Conservation (phyloP, 2,329 filamentous ascomycete species). For the Lasiodiplodia hormozganensis region DNA sequence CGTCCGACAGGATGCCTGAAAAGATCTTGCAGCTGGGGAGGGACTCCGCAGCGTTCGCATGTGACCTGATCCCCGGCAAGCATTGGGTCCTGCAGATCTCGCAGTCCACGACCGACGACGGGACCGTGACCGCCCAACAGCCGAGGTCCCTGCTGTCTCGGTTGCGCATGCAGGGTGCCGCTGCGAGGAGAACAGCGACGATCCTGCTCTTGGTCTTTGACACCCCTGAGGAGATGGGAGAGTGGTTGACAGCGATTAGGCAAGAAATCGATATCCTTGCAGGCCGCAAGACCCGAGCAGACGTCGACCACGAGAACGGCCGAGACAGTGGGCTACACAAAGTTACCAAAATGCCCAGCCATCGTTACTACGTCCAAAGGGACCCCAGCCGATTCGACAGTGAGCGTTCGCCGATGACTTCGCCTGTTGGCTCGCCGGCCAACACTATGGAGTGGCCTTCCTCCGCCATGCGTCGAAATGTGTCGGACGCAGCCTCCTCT, state of each 20-base stretch:
- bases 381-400: constrained; percentile 42
- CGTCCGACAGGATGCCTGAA: constrained; percentile 75
- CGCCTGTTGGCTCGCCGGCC: constrained; percentile 42
- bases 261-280: constrained; percentile 74
- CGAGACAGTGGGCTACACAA: constrained; percentile 32
- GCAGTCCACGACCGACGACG: constrained; percentile 68
- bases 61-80: constrained; percentile 77
- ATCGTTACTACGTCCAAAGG: constrained; percentile 47
- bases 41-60: constrained; percentile 80
- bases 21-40: constrained; percentile 75
- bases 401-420: constrained; percentile 33
- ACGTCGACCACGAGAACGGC: constrained; percentile 38
- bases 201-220: constrained; percentile 78
- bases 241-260: constrained; percentile 73
- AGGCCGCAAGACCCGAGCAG: constrained; percentile 62
- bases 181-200: constrained; percentile 62
- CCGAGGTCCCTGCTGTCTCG: constrained; percentile 70
- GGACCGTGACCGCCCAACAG: constrained; percentile 54
- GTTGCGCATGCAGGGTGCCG: constrained; percentile 64
- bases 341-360: constrained; percentile 42
- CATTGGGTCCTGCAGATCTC: constrained; percentile 83
- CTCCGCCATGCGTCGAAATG: constrained; percentile 38
- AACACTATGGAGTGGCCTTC: constrained; percentile 43
- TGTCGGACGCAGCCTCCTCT: constrained; percentile 40
- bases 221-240: constrained; percentile 75